Evolutionary conservation across 2,329 filamentous ascomycete genomes (phyloP), one percentile per base, ranked within the genome.

Genomic region (Coniochaeta sp.): DNA sequence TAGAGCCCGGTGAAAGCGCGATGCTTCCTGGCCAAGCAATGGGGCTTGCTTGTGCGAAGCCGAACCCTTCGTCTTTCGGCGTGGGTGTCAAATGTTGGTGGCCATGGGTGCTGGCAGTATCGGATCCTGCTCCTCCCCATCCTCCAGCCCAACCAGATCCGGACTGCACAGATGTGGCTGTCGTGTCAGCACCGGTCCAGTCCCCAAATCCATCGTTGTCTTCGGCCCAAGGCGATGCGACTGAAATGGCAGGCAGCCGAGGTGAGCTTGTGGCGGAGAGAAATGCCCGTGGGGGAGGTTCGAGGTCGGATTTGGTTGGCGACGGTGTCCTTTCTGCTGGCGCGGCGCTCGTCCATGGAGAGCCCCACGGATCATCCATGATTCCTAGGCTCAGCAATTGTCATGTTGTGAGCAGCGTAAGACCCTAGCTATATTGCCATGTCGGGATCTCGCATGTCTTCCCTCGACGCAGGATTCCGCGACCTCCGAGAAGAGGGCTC

Each of bases 281-380:
- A 58, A 78, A 75, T 59, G 75, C 76, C 62, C 70, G 74, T 24
- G 75, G 76, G 1, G 77, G 75, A 24, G 74, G 76, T 56, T 76
- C 77, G 59, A 77, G 71, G 52, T 73, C 69, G 36, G 68, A 65
- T 58, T 71, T 72, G 40, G 70, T 65, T 22, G 71, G 69, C 44
- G 70, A 71, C 17, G 70, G 64, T 16, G 64, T 63, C 28, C 69
- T 66, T 31, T 65, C 63, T 54, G 71, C 70, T 63, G 47, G 47
- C 22, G 71, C 69, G 19, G 69, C 71, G 61, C 75, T 76, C 62
- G 79, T 77, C 83, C 83, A 85, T 72, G 83, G 83, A 66, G 82
- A 84, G 72, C 79, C 80, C 83, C 83, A 86, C 67, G 83, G 82
- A 81, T 86, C 81, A 71, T 86, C 83, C 83, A 86, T 86, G 64